Conservation (phyloP, 2,329 filamentous ascomycete genomes). For the Coniella lustricola region DNA sequence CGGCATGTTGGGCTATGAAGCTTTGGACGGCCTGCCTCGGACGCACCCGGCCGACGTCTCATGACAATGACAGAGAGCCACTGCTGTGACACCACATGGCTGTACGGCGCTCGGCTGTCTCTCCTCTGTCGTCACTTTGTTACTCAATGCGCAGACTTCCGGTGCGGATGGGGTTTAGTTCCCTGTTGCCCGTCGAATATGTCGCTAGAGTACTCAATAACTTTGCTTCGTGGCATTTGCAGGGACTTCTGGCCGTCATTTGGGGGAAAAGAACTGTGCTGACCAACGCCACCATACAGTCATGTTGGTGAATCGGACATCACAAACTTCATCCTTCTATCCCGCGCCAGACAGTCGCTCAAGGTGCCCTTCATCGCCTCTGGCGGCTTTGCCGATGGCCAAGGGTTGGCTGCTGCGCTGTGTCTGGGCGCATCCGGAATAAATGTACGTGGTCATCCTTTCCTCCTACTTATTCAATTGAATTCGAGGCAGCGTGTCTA, state of each 20-base stretch:
- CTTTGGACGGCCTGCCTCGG: not conserved
- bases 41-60: not conserved
- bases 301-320: conserved; percentile 85
- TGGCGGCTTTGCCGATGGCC: conserved; percentile 90
- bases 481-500: not conserved
- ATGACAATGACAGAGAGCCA: too few species aligned
- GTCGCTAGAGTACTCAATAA: too few species aligned
- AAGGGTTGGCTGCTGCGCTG: conserved; percentile 85
- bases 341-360: conserved; percentile 75
- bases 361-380: conserved; percentile 89
- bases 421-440: conserved; percentile 86
- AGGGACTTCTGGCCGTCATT: not conserved
- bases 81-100: not conserved
- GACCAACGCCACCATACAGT: conserved; percentile 19
- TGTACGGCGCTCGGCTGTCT: not conserved
- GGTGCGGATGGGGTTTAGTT: too few species aligned
- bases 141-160: too few species aligned
- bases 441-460: conserved; percentile 43
- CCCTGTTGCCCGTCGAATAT: too few species aligned
- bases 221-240: not conserved
- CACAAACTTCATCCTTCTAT: conserved; percentile 83
- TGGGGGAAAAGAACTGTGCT: not conserved
- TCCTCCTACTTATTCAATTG: not conserved
- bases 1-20: not conserved
- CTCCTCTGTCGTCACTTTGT: too few species aligned